Evolutionary conservation across 2,329 filamentous ascomycete genomes (phyloP), one percentile per base, ranked within the genome.

Genomic region (Plenodomus tracheiphilus): DNA sequence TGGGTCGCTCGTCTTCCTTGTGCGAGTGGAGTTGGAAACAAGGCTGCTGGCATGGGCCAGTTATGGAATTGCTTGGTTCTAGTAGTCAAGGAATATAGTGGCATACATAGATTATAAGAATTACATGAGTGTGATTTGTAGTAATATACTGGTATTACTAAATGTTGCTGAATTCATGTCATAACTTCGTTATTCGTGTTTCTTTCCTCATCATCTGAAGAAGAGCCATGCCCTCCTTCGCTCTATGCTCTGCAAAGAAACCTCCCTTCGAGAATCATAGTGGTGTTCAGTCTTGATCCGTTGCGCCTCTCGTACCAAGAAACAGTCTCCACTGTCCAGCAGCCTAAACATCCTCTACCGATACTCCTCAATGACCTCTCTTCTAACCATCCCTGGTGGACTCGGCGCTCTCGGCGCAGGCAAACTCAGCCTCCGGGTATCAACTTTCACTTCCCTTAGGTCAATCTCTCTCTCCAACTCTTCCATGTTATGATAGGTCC

Each of bases 391-490:
- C 11, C 38, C 41, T 15, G 59, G 46, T 2, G 57, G 61, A 45
- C 56, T 58, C 0, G 49, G 47, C 37, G 46, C 34, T 37, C 43
- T 30, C 2, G 62, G 55, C 8, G 64, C 61, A 6, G 64, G 58
- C n/a, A 64, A 37, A 10, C 54, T 57, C 49, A 63, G 25, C 20
- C 55, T 48, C 39, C 44, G 48, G 22, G 51, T 59, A 37, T 63
- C 61, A 2, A 59, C 56, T 17, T 54, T 47, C 25, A 54, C 44
- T 45, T 72, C 70, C 30, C 56, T 54, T 9, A 73, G 41, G 54
- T 72, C 69, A 1, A 52, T 44, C 34, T 73, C 71, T 16, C 54
- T 37, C 45, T 69, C 65, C 32, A 71, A 47, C 51, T 73, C 71
- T 1, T 51, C 47, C 1, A 65, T 59, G 13, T 67, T 65, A 32